Conservation (phyloP, 176 grass and related monocot species). For the Canna indica region DNA sequence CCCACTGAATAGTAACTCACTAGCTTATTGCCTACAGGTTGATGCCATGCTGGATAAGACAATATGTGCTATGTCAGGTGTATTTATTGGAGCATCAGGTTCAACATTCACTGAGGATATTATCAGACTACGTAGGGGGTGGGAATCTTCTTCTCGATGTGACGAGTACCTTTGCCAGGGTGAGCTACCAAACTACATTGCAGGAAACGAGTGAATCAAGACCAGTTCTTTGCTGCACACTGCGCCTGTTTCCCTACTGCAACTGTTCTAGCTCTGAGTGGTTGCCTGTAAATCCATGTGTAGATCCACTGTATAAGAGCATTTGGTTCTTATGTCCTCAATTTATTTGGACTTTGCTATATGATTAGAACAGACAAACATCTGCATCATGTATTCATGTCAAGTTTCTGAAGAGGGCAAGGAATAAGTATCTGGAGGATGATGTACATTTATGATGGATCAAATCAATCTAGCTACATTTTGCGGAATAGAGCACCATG, state of each 20-base stretch:
- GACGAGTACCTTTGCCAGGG: slow-evolving; percentile 94
- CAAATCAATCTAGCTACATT: too few relatives aligned
- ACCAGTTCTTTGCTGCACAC: not conserved
- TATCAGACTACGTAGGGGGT: slow-evolving; percentile 50
- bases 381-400: too few relatives aligned
- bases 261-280: not conserved
- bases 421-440: too few relatives aligned
- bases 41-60: slow-evolving; percentile 98
- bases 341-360: slow-evolving; percentile 3
- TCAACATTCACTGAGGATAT: slow-evolving; percentile 97
- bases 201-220: slow-evolving; percentile 39
- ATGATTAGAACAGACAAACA: too few relatives aligned
- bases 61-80: slow-evolving; percentile 64
- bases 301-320: not conserved
- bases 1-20: not conserved
- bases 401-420: too few relatives aligned
- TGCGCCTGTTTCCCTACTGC: not conserved
- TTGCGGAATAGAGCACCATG: too few relatives aligned
- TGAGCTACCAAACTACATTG: slow-evolving; percentile 64
- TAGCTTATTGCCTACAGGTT: slow-evolving; percentile 27
- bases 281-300: not conserved
- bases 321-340: not conserved
- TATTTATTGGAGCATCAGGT: slow-evolving; percentile 76
- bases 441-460: too few relatives aligned
- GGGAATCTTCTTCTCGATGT: slow-evolving; percentile 68